phyloP scores from a whole-genome alignment of 371 early-diverging fungal species.

The Conidiobolus incongruus region DNA sequence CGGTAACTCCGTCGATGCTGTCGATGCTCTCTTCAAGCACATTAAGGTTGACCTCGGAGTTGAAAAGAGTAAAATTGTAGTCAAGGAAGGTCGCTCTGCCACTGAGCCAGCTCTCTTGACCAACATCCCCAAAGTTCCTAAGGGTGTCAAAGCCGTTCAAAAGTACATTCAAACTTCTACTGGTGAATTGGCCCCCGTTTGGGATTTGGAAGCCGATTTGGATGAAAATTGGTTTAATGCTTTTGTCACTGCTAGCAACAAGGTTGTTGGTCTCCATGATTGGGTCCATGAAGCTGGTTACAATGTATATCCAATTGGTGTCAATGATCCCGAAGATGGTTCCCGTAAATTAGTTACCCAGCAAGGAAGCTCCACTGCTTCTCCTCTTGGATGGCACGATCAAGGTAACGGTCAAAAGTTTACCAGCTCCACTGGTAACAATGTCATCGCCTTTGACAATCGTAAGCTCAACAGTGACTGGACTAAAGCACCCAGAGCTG shows the following conservation, averaged over 20 bases:
- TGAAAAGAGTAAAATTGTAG: too few species aligned
- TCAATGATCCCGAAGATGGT: too few species aligned
- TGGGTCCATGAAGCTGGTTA: slow-evolving; percentile 61
- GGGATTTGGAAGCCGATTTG: neutral
- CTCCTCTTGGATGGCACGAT: slow-evolving; percentile 61
- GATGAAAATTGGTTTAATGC: neutral
- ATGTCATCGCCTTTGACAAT: slow-evolving; percentile 40
- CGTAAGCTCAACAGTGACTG: slow-evolving; percentile 57
- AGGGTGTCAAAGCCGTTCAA: too few species aligned
- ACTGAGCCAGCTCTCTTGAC: too few species aligned
- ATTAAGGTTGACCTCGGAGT: too few species aligned
- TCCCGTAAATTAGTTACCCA: slow-evolving; percentile 13
- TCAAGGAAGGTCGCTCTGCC: too few species aligned
- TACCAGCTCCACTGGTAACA: slow-evolving; percentile 60
- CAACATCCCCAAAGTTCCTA: neutral
- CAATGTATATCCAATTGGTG: slow-evolving; percentile 65
- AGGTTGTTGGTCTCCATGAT: slow-evolving; percentile 46
- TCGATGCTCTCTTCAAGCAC: too few species aligned
- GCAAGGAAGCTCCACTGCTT: slow-evolving; percentile 14
- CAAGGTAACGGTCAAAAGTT: slow-evolving; percentile 21
- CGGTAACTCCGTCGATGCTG: too few species aligned
- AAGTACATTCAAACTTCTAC: neutral
- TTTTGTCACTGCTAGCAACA: neutral
- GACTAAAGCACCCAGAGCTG: slow-evolving; percentile 16
- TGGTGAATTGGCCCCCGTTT: neutral